These are phyloP conservation scores for Sporothrix inflata DNA, from an alignment of 2,329 filamentous ascomycete species.

Conservation along the genomic window DNA sequence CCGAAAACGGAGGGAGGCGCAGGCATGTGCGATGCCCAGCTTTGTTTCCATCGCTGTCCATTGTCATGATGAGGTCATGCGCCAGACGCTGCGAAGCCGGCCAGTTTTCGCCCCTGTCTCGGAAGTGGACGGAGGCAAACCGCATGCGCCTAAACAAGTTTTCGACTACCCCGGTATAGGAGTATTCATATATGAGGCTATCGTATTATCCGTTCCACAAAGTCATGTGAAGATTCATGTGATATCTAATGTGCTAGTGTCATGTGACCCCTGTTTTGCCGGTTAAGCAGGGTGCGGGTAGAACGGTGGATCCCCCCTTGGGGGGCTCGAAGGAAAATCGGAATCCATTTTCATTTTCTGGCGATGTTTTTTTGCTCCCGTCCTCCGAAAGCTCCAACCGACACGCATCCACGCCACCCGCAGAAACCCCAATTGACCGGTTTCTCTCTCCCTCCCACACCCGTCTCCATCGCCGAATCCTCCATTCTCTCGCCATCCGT, in stretches of 20 bases:
- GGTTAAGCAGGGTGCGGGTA: conserved; percentile 19
- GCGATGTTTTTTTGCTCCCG: conserved; percentile 30
- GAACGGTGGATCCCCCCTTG: conserved; percentile 15
- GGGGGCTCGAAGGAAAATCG: conserved; percentile 29
- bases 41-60: background rate
- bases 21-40: background rate
- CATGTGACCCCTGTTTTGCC: conserved; percentile 11
- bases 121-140: conserved; percentile 4
- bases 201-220: background rate
- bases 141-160: background rate
- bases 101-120: conserved; percentile 19
- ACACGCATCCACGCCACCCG: conserved; percentile 20
- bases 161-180: background rate
- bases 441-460: background rate
- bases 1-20: conserved; percentile 21
- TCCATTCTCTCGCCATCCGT: background rate
- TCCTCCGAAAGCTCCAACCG: conserved; percentile 30
- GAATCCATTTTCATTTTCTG: conserved; percentile 30
- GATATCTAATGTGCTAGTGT: background rate
- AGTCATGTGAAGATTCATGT: background rate
- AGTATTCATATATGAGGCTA: background rate
- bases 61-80: conserved; percentile 25
- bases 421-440: conserved; percentile 26
- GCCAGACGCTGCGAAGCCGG: background rate
- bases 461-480: background rate